Conservation (phyloP, 495 filamentous ascomycete genomes). For the Penicillium parvum region DNA sequence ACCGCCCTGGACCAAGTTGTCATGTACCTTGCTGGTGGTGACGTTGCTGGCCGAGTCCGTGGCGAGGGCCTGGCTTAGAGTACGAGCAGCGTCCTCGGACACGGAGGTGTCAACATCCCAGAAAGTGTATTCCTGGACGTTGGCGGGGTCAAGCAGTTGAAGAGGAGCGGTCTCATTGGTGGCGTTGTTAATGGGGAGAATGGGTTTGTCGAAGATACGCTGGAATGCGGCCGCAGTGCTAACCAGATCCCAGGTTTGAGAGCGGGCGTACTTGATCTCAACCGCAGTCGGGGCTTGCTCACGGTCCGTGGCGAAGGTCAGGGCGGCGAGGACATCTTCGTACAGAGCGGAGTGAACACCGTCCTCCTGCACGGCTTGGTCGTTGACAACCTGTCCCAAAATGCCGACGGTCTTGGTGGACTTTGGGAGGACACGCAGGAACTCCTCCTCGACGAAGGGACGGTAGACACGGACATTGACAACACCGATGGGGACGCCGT, state of each 20-base stretch:
- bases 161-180: slow-evolving; percentile 30
- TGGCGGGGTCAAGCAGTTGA: slow-evolving; percentile 42
- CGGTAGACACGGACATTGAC: slow-evolving; percentile 90
- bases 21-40: slow-evolving; percentile 65
- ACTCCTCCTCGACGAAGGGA: slow-evolving; percentile 90
- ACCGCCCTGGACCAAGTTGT: slow-evolving; percentile 87
- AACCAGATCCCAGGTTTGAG: slow-evolving; percentile 75
- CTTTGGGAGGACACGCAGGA: slow-evolving; percentile 72
- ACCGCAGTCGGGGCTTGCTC: slow-evolving; percentile 54
- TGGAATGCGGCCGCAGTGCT: slow-evolving; percentile 68
- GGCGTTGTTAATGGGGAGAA: slow-evolving; percentile 40
- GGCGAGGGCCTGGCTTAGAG: slow-evolving; percentile 68
- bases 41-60: slow-evolving; percentile 72
- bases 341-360: slow-evolving; percentile 78
- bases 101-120: slow-evolving; percentile 83
- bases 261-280: slow-evolving; percentile 86
- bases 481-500: slow-evolving; percentile 74
- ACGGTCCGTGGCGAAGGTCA: slow-evolving; percentile 70
- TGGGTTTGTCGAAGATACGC: slow-evolving; percentile 51
- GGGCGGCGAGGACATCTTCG: slow-evolving; percentile 78
- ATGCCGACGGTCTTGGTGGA: slow-evolving; percentile 68
- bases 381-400: slow-evolving; percentile 58
- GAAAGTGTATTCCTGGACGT: slow-evolving; percentile 80
- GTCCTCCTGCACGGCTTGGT: slow-evolving; percentile 56
- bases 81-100: slow-evolving; percentile 57